Percentiles rank a stretch among this genome's conserved stretches.
Evolutionary conservation across 768 basidiomycete genomes (phyloP).

Genomic region (Cyclocybe cylindracea): DNA sequence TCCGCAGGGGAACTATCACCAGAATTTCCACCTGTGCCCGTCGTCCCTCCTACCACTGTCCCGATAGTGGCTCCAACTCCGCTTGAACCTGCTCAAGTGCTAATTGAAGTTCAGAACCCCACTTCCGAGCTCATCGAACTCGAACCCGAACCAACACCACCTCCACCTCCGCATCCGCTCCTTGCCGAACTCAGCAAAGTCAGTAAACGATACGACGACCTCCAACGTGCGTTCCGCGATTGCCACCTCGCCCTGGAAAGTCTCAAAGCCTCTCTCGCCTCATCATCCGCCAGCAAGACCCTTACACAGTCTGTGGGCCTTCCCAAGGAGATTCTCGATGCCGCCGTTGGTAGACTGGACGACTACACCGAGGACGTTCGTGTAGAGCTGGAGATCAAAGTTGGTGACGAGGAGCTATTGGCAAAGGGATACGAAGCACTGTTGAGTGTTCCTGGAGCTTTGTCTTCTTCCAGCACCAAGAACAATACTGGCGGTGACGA

Average conservation of each 20-base stretch:
- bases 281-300: conserved; percentile 7
- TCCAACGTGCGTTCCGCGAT: conserved; percentile 67
- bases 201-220: conserved; percentile 55
- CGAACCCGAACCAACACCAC: neutral
- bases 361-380: conserved; percentile 80
- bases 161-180: conserved; percentile 32
- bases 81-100: neutral
- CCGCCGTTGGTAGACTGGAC: conserved; percentile 60
- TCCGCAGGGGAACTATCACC: no score
- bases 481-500: conserved; percentile 6
- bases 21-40: no score
- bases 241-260: conserved; percentile 68
- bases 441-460: conserved; percentile 58
- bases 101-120: neutral
- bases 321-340: conserved; percentile 40
- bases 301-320: conserved; percentile 8
- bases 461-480: conserved; percentile 14
- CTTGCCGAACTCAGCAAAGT: conserved; percentile 45
- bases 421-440: conserved; percentile 68
- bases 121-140: neutral
- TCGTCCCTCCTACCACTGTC: neutral
- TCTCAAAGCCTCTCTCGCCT: conserved; percentile 41
- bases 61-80: neutral
- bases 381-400: conserved; percentile 80
- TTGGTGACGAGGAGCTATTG: conserved; percentile 70